Percentiles rank a stretch among this genome's conserved stretches.
Evolutionary conservation across 228 moss, liverwort and hornwort genomes (phyloP).

Genomic region (Sphagnum fallax): DNA sequence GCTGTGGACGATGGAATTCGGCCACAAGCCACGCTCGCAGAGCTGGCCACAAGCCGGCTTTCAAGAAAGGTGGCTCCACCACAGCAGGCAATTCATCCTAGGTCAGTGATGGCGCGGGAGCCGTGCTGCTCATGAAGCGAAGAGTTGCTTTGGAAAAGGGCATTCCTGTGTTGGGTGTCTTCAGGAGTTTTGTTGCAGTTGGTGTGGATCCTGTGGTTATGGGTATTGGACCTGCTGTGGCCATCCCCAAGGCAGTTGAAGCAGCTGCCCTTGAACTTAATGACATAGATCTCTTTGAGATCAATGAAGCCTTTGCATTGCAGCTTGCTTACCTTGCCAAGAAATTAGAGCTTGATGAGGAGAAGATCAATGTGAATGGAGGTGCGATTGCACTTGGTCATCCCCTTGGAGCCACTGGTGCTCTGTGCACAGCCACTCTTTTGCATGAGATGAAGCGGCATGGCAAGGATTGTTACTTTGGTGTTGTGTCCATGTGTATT

Average conservation of each 20-base stretch:
- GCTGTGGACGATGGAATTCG: conserved; percentile 43
- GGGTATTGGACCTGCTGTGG: conserved; percentile 46
- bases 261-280: conserved; percentile 29
- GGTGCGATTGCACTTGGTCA: conserved; percentile 46
- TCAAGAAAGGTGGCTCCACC: conserved; percentile 34
- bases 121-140: conserved; percentile 30
- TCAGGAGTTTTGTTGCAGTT: conserved; percentile 33
- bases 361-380: conserved; percentile 38
- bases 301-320: conserved; percentile 42
- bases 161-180: conserved; percentile 29
- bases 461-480: conserved; percentile 39
- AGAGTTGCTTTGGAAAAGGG: conserved; percentile 21
- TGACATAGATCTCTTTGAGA: conserved; percentile 40
- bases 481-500: conserved; percentile 51
- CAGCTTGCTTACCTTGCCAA: conserved; percentile 32
- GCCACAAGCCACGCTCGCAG: conserved; percentile 8
- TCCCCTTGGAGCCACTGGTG: conserved; percentile 39
- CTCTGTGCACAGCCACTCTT: conserved; percentile 44
- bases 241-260: conserved; percentile 40
- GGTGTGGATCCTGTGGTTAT: conserved; percentile 51
- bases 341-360: conserved; percentile 21
- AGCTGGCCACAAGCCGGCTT: conserved; percentile 30
- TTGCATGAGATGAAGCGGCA: conserved; percentile 47
- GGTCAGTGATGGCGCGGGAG: conserved; percentile 36
- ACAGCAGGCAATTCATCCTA: conserved; percentile 41